phyloP scores from a whole-genome alignment of 2,329 filamentous ascomycete species.

The Penicillium thymicola region DNA sequence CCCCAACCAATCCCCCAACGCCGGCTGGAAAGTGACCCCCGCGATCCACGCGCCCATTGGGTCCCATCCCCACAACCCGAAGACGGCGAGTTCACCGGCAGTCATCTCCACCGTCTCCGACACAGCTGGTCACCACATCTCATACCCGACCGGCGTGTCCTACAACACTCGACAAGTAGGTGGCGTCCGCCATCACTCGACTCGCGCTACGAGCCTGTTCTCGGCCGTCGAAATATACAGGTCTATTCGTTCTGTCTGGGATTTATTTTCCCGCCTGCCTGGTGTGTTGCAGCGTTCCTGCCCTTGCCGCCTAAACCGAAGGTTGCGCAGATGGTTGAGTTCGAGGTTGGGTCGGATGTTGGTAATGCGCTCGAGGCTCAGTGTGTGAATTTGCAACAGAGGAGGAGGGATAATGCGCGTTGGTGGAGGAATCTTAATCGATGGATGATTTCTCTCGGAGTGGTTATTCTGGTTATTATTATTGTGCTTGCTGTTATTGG shows the following conservation, averaged over 20 bases:
- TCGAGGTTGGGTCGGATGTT: conserved; percentile 33
- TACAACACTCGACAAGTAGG: conserved; percentile 52
- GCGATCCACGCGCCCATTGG: conserved; percentile 46
- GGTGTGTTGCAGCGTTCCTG: conserved; percentile 75
- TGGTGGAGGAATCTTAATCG: conserved; percentile 65
- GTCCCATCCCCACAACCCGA: conserved; percentile 29
- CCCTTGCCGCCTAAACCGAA: conserved; percentile 62
- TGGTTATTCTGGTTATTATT: conserved; percentile 54
- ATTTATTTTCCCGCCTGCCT: conserved; percentile 75
- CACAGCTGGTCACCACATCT: conserved; percentile 73
- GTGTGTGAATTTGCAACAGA: conserved; percentile 45
- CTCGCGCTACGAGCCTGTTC: conserved; percentile 59
- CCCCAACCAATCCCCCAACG: conserved; percentile 15
- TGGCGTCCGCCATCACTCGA: conserved; percentile 73
- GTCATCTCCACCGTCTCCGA: conserved; percentile 49
- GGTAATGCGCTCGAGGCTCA: conserved; percentile 47
- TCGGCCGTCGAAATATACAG: conserved; percentile 69
- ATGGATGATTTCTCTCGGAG: conserved; percentile 57
- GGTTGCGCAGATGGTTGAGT: conserved; percentile 49
- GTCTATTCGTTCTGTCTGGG: conserved; percentile 71
- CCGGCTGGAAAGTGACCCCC: conserved; percentile 31
- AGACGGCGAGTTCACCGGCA: conserved; percentile 20
- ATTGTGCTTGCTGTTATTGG: conserved; percentile 33
- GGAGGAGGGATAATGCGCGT: conserved; percentile 56
- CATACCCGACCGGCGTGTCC: conserved; percentile 59